Evolutionary conservation across 495 filamentous ascomycete species (phyloP).

Genomic region (Ramalina peruviana): DNA sequence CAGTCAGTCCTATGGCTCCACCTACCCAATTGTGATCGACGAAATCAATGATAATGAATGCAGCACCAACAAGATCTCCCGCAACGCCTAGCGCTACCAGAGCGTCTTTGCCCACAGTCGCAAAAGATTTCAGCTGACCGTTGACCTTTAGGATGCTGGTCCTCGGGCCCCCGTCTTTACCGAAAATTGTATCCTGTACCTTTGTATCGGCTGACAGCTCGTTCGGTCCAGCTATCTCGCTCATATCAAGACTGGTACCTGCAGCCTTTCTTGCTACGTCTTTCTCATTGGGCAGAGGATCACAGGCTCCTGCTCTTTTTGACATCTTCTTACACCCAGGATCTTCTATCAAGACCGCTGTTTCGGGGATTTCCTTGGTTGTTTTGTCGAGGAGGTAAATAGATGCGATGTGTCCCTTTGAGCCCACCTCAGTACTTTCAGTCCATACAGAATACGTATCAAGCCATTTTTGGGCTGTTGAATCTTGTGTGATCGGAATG

Average conservation of each 20-base stretch:
- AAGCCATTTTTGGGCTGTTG: not conserved
- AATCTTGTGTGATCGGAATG: not conserved
- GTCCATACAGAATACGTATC: not conserved
- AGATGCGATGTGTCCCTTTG: not conserved
- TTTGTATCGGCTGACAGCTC: conserved; percentile 1
- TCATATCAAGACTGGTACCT: not conserved
- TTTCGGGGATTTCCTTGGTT: not conserved
- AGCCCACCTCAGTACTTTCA: not conserved
- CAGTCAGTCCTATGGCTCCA: conserved; percentile 5
- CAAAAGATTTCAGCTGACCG: not conserved
- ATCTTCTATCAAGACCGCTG: not conserved
- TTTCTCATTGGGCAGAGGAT: not conserved
- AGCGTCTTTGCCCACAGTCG: conserved; percentile 5
- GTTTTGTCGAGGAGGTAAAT: not conserved
- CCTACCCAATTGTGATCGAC: conserved; percentile 8
- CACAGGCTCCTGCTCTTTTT: not conserved
- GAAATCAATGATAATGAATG: conserved; percentile 11
- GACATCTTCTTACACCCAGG: not conserved
- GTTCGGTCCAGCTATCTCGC: not conserved
- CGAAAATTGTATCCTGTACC: not conserved
- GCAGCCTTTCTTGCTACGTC: not conserved
- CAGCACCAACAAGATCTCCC: conserved; percentile 4
- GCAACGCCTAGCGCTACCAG: not conserved
- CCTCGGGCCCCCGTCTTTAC: not conserved
- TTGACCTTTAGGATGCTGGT: conserved; percentile 1